Evolutionary conservation across 352 stramenopile species (phyloP), one percentile per base, ranked within the genome.

Genomic region (Phytopythium cucurbitacearum): DNA sequence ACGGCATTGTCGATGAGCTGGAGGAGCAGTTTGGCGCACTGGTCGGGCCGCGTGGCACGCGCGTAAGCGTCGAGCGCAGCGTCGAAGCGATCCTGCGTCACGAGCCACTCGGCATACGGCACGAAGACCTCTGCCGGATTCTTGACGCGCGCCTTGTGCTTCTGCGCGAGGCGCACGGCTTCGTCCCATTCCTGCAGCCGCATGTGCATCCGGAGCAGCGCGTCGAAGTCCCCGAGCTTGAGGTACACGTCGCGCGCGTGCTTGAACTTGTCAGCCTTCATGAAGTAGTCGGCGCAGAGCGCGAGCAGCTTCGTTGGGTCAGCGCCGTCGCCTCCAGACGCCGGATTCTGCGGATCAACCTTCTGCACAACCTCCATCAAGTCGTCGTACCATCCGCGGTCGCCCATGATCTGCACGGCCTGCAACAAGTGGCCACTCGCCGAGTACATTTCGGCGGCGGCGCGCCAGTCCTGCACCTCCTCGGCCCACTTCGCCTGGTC

Each of bases 401-500:
- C 83, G 46, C 87, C 83, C 57, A 97, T 80, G 53, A 98, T 89
- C 50, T 95, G 70, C 38, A 94, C 75, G 9, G 88, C 90, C 36
- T 82, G 74, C 16, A 91, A 53, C 21, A 82, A 60, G 45, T 97
- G 82, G n/a, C 89, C 89, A 48, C 84, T 91, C 39, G 89, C 81
- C 5, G 87, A 71, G 57, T 96, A 97, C 85, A 98, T 95, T 53
- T 97, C 86, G 2, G 90, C 85, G 0, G 95, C 93, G 7, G 79
- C 87, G 28, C 84, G 79, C 87, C 89, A 97, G 58, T 98, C 90
- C 40, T 94, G 84, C 4, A 94, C 87, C 40, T 98, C 91, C 43
- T 98, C 84, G 21, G 90, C 85, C 90, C 90, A 97, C 56, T 94
- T 85, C 33, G 93, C 95, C 62, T 98, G 93, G 37, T 91, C 84